Conservation (phyloP, 257 asterid species). For the Forsythia suspensa region DNA sequence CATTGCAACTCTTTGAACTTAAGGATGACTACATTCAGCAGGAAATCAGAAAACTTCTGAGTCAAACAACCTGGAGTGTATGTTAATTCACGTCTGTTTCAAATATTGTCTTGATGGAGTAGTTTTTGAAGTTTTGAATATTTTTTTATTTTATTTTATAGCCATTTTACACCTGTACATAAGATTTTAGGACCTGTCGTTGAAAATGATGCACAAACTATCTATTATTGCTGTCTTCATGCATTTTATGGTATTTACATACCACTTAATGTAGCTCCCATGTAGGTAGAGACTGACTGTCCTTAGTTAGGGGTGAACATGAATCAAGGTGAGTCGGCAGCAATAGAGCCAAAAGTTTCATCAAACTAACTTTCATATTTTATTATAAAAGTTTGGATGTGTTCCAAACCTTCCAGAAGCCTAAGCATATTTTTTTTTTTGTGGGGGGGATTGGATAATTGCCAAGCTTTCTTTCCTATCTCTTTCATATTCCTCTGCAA, state of each 20-base stretch:
- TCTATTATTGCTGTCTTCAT: background rate
- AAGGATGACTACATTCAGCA: conserved; percentile 83
- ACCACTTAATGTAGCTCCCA: background rate
- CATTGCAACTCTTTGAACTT: conserved; percentile 77
- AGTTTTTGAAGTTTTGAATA: background rate
- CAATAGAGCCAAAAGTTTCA: background rate
- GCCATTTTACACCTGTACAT: background rate
- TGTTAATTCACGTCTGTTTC: conserved; percentile 31
- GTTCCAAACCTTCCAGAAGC: background rate
- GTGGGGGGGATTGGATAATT: background rate
- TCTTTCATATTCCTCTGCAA: background rate
- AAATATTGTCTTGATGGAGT: conserved; percentile 7
- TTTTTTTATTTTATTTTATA: background rate
- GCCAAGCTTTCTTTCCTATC: background rate
- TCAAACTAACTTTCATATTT: background rate
- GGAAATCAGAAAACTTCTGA: conserved; percentile 77
- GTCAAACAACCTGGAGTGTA: conserved; percentile 66
- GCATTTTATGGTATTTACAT: background rate
- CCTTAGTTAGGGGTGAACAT: background rate
- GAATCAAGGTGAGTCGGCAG: background rate
- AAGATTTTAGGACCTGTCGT: background rate
- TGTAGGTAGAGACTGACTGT: background rate
- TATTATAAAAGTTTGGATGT: background rate
- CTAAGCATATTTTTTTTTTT: background rate
- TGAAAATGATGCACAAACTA: background rate